A percentile compares a stretch with the other conserved stretches of the same genome.
Evolutionary conservation across 2,329 filamentous ascomycete species (phyloP).

Genomic region (Balansia obtecta): DNA sequence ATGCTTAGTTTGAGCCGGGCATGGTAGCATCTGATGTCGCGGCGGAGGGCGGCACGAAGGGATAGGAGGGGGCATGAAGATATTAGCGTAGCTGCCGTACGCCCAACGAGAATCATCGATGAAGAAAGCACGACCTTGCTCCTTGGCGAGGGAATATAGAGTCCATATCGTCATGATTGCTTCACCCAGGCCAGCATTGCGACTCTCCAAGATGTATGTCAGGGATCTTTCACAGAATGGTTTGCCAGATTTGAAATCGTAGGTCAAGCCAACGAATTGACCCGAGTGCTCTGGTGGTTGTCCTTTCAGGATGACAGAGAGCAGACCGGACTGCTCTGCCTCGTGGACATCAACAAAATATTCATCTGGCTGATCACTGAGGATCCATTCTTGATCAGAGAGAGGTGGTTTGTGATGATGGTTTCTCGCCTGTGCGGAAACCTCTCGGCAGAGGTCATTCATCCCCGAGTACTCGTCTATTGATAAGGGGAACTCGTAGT

Average conservation of each 20-base stretch:
- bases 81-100: constrained; percentile 62
- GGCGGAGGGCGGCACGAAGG: constrained; percentile 60
- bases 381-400: constrained; percentile 31
- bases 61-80: constrained; percentile 55
- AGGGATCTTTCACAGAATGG: constrained; percentile 57
- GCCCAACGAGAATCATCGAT: constrained; percentile 76
- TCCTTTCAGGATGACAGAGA: constrained; percentile 32
- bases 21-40: constrained; percentile 65
- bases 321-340: constrained; percentile 51
- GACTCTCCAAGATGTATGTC: constrained; percentile 63
- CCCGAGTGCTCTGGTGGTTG: constrained; percentile 27
- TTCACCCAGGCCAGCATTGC: constrained; percentile 65
- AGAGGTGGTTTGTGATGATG: constrained; percentile 24
- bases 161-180: constrained; percentile 73
- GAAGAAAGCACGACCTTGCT: constrained; percentile 67
- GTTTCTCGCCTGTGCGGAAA: constrained; percentile 45
- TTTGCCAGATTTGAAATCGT: constrained; percentile 29
- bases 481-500: constrained; percentile 52
- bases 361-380: constrained; percentile 50
- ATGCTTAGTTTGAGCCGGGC: constrained; percentile 63
- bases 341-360: constrained; percentile 66
- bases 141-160: constrained; percentile 65
- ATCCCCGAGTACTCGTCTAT: constrained; percentile 57
- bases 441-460: constrained; percentile 52
- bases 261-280: constrained; percentile 35